Base-by-base conservation (phyloP, 768 basidiomycete genomes). In the Rhizopogon vinicolor region DNA sequence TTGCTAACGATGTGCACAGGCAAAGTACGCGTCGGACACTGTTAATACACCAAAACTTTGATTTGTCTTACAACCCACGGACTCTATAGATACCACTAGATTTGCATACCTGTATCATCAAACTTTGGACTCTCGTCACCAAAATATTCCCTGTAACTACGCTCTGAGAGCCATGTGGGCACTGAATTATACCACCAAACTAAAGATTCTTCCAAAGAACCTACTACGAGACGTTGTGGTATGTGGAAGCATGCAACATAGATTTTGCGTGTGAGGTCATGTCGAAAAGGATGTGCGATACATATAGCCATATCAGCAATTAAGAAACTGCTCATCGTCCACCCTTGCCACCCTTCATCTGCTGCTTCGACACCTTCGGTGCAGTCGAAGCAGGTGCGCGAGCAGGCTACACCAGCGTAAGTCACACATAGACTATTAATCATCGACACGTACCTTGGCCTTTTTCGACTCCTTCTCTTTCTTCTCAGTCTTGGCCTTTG, bases 401-500 rank as follows among this genome's bases (percentile, higher is more conserved):
- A 37, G 80, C 69, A 61, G 86, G 80, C 87, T 87, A 62, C 28
- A 64, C 3, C 51, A 9, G 40, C 35, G n/a, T 40, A 46, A 40
- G 52, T 63, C 10, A 60, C 50, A 50, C 49, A 45, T 39, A 6
- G n/a, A 18, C 33, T 43, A 57, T 22, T 29, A 16, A 35, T 16
- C 14, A 25, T 0, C 16, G 33, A 19, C 19, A 73, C 79, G 44
- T 31, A 90, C 87, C 84, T 90, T 91, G 55, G 80, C 75, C 81
- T 93, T 97, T 84, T 91, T 93, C 52, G 78, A 75, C 81, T 95
- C 93, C 82, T 93, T 95, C 55, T 87, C 93, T 82, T 93, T 93
- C 87, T 96, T 98, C 79, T 93, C 93, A 25, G 85, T 81, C 84
- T 98, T 98, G 39, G 93, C 93, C 77, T 96, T 96, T 59, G 85